Evolutionary conservation across 169 alveolate species (phyloP).

Genomic region (Plasmodium gallinaceum): DNA sequence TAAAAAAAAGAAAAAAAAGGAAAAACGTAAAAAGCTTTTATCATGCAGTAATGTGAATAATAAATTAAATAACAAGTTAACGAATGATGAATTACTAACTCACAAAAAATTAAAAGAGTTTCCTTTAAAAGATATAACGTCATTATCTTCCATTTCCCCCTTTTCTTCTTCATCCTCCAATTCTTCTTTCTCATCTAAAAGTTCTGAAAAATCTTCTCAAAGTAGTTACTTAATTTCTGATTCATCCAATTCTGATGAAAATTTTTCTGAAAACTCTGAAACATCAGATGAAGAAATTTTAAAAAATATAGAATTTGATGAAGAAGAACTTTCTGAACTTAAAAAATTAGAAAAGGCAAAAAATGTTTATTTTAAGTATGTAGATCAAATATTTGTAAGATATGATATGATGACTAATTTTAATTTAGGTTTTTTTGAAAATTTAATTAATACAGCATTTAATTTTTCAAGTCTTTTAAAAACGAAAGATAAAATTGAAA

Average conservation of each 20-base stretch:
- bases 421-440: conserved; percentile 16
- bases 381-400: not conserved
- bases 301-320: not conserved
- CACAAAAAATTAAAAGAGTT: not conserved
- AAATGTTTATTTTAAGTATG: conserved; percentile 41
- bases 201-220: conserved; percentile 10
- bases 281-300: conserved; percentile 36
- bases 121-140: not conserved
- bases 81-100: not conserved
- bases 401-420: conserved; percentile 23
- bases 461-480: not conserved
- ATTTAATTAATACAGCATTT: not conserved
- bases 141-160: not conserved
- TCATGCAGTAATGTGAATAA: not conserved
- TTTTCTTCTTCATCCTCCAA: not conserved
- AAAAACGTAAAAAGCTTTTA: not conserved
- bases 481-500: not conserved
- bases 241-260: conserved; percentile 13
- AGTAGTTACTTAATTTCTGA: conserved; percentile 42
- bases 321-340: conserved; percentile 4
- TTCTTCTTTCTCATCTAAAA: not conserved
- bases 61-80: not conserved
- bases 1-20: conserved; percentile 25
- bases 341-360: conserved; percentile 42
- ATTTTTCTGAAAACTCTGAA: not conserved